Percentiles rank a stretch among this genome's conserved stretches.
phyloP scores from a whole-genome alignment of 2,329 filamentous ascomycete genomes.

The Fusarium mexicanum region DNA sequence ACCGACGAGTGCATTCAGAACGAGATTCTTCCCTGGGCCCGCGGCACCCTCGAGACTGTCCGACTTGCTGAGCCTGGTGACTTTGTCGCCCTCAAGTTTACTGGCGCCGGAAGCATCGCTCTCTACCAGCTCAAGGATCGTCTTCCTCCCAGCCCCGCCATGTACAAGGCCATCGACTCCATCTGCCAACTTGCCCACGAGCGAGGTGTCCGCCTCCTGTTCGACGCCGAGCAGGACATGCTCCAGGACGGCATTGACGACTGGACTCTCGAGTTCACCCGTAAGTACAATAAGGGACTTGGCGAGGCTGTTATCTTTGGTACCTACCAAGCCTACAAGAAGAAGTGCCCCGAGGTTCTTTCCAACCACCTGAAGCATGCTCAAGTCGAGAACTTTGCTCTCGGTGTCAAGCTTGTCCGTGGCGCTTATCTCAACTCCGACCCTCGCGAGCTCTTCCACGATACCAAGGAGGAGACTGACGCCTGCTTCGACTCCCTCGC shows the following conservation, averaged over 20 bases:
- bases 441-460: constrained; percentile 74
- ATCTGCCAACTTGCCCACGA: constrained; percentile 78
- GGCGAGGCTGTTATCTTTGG: constrained; percentile 78
- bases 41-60: constrained; percentile 80
- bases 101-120: constrained; percentile 80
- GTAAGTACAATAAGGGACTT: constrained; percentile 74
- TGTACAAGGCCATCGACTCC: constrained; percentile 75
- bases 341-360: constrained; percentile 66
- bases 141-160: constrained; percentile 68
- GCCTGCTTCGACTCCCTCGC: constrained; percentile 77
- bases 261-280: constrained; percentile 82
- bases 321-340: constrained; percentile 82
- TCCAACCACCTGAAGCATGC: constrained; percentile 69
- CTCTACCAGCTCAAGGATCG: constrained; percentile 72
- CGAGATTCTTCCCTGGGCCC: constrained; percentile 76
- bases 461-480: constrained; percentile 77
- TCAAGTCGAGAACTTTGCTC: constrained; percentile 66
- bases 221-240: constrained; percentile 85
- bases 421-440: constrained; percentile 79
- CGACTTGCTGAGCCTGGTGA: constrained; percentile 70
- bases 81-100: constrained; percentile 79
- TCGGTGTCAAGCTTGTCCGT: constrained; percentile 80
- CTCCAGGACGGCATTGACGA: constrained; percentile 83
- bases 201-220: constrained; percentile 77
- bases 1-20: constrained; percentile 60